phyloP scores from a whole-genome alignment of 164 flowering plant species.

The Protea cynaroides region DNA sequence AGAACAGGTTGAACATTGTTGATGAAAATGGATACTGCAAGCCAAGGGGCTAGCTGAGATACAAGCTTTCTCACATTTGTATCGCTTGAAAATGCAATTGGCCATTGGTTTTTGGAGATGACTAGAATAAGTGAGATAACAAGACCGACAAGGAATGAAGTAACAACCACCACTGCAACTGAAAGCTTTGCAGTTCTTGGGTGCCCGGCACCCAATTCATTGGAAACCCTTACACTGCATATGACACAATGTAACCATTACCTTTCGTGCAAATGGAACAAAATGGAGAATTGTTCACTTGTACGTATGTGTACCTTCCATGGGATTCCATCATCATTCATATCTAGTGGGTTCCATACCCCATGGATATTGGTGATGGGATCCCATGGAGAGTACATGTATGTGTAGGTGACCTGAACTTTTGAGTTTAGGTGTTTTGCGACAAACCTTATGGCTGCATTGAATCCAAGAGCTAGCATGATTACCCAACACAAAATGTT shows the following conservation, averaged over 20 bases:
- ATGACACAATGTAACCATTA: background rate
- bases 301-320: no score
- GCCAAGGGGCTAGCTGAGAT: slow-evolving; percentile 40
- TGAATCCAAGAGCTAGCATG: slow-evolving; percentile 63
- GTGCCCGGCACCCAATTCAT: slow-evolving; percentile 65
- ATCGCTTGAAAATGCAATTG: slow-evolving; percentile 37
- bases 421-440: background rate
- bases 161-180: slow-evolving; percentile 40
- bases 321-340: no score
- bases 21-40: slow-evolving; percentile 42
- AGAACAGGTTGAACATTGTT: slow-evolving; percentile 59
- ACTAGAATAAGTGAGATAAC: slow-evolving; percentile 30
- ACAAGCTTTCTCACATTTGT: slow-evolving; percentile 31
- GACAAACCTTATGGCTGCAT: slow-evolving; percentile 68
- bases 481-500: slow-evolving; percentile 54
- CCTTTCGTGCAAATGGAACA: no score
- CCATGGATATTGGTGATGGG: no score
- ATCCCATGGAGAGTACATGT: no score
- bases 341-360: no score
- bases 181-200: slow-evolving; percentile 67
- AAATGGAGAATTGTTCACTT: no score
- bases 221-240: slow-evolving; percentile 68
- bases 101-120: slow-evolving; percentile 25
- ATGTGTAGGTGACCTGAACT: no score
- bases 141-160: slow-evolving; percentile 36